Evolutionary conservation across 345 rosid genomes (phyloP), one percentile per base, ranked within the genome.

Genomic region (Eucalyptus camaldulensis): DNA sequence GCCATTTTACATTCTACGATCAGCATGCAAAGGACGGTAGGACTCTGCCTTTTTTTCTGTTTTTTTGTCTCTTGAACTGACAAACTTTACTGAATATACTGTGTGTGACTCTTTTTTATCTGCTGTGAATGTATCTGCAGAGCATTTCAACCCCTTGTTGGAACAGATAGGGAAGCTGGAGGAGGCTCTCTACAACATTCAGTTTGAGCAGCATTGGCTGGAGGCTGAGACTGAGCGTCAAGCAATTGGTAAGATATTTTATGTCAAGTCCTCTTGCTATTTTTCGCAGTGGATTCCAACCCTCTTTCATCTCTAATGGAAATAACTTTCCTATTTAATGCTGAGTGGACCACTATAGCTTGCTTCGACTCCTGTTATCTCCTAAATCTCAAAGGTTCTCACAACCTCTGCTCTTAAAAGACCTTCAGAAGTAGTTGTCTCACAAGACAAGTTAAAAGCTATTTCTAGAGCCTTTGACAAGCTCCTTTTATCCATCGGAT

Each of bases 1-100:
- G 94, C 81, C 96, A 96, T 87, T 96, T 94, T 87, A 72, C 96
- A 8, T 94, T 93, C 91, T 88, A 91, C 37, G 96, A 96, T n/a
- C 94, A 96, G 92, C 98, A 95, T 91, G 97, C 96, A 56, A 96
- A 95, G 92, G 96, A 96, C 43, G 97, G 98, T 95, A 91, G 91
- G 58, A 54, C 44, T 14, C 49, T 86, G 31, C 49, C 88, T 22
- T 86, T 54, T 54, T 19, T 29, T 19, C 19, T 16, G 4, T 12
- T 37, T 33, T 53, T 8, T 86, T 86, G 17, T 51, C 49, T 76
- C 47, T 76, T 40, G 27, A 40, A 76, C 44, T 72, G 44, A 72
- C 21, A 4, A 76, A 40, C 85, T 76, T 76, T 76, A 76, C 27
- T 33, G 85, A 40, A 40, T 76, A 76, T 76, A 22, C 47, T 6